Evolutionary conservation across 2,329 filamentous ascomycete genomes (phyloP), one percentile per base, ranked within the genome.

Genomic region (Xylariaceae sp.): DNA sequence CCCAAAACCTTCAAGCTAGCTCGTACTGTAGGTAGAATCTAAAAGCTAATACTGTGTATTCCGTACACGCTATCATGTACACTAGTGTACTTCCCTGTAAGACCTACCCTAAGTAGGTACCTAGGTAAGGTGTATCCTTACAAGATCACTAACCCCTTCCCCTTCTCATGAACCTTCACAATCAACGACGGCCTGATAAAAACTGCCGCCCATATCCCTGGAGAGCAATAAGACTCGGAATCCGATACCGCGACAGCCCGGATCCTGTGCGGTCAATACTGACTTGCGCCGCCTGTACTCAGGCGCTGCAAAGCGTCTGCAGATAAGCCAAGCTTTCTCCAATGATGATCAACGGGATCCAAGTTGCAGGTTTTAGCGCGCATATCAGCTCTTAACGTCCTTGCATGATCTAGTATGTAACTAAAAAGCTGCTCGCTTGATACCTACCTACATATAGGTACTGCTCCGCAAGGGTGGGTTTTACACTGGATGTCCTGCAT

Each of bases 351-450:
- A 14, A 24, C 29, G n/a, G 16, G 24, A 37, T 33, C 9, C 31
- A 41, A 28, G 24, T 29, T 41, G 28, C 14, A 45, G 29, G 24
- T 37, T 37, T 51, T 39, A 47, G 49, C 49, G 50, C 50, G 36
- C 31, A 23, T 21, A 47, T 55, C 45, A 51, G 37, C 23, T 36
- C 36, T n/a, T 36, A 57, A 60, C 53, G 58, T 33, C 45, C 40
- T 47, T 51, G 49, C 49, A 50, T 21, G 37, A 23, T 41, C 37
- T 23, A 41, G 17, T 16, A 8, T 19, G 36, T 17, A 17, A 41
- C 12, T 41, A 7, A 6, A 12, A 31, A n/a, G n/a, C n/a, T n/a
- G n/a, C n/a, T n/a, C n/a, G n/a, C n/a, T n/a, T n/a, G n/a, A 16
- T 16, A 14, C 17, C 14, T 36, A 16, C 14, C 3, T 36, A 16